phyloP scores from a whole-genome alignment of 78 protist species.

The Isochrysis galbana region DNA sequence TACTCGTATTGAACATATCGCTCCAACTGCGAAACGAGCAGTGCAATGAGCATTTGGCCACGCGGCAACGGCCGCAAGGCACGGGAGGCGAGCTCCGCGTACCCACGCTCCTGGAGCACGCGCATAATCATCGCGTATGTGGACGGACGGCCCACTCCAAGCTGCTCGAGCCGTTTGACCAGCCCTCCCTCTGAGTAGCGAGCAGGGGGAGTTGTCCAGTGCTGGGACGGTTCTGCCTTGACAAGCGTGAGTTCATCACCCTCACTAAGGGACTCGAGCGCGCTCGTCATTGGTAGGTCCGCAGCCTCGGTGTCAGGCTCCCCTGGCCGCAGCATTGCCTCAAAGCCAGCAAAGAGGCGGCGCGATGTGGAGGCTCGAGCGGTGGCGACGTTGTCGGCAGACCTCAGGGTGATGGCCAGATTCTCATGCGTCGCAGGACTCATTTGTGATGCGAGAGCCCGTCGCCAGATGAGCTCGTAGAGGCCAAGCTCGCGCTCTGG shows the following conservation, averaged over 20 bases:
- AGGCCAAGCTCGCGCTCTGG: neutral
- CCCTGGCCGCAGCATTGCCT: neutral
- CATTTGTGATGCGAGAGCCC: constrained; percentile 26
- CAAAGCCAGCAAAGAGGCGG: neutral
- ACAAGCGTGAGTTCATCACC: neutral
- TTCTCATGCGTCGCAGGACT: neutral
- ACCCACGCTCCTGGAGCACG: neutral
- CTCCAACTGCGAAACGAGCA: neutral
- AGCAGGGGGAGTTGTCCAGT: constrained; percentile 5
- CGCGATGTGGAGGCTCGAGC: neutral
- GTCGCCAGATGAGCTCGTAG: constrained; percentile 35
- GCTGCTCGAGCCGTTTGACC: constrained; percentile 1
- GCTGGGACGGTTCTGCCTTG: neutral
- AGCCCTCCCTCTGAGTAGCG: neutral
- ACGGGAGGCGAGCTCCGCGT: neutral
- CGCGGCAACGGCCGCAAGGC: neutral
- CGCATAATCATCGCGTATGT: constrained; percentile 36
- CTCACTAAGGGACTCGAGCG: neutral
- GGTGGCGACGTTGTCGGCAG: neutral
- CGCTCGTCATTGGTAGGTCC: neutral
- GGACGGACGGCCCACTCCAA: constrained; percentile 47
- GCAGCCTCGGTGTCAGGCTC: neutral
- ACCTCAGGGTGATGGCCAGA: neutral
- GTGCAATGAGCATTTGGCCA: neutral
- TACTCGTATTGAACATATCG: constrained; percentile 14